Evolutionary conservation across 2,329 filamentous ascomycete genomes (phyloP).

Genomic region (Epichloe glyceriae): DNA sequence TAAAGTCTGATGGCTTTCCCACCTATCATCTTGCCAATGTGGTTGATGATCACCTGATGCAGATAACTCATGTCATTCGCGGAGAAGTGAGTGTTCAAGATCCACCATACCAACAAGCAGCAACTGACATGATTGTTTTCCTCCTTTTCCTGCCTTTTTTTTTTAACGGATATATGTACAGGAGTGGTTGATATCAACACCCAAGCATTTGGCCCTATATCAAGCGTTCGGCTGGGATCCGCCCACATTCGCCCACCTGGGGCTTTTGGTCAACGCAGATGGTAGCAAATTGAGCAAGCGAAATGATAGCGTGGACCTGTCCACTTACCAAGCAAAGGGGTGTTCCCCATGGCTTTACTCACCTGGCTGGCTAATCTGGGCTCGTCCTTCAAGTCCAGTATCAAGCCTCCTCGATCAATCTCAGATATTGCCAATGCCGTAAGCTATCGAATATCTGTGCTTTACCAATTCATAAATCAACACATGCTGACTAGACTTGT

Average conservation of each 20-base stretch:
- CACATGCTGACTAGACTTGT: constrained; percentile 12
- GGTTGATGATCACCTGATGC: constrained; percentile 89
- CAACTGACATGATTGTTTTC: neutral
- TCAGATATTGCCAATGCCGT: constrained; percentile 58
- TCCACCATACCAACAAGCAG: neutral
- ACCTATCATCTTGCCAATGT: constrained; percentile 98
- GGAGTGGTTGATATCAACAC: constrained; percentile 95
- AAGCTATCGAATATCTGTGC: constrained; percentile 14
- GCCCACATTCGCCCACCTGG: constrained; percentile 69
- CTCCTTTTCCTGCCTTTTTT: too few relatives aligned
- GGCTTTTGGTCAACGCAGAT: constrained; percentile 55
- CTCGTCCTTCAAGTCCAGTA: constrained; percentile 18
- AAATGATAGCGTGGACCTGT: constrained; percentile 39
- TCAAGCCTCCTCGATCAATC: constrained; percentile 33
- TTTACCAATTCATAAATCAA: neutral
- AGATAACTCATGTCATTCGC: constrained; percentile 89
- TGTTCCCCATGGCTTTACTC: constrained; percentile 38
- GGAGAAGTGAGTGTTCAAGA: constrained; percentile 47
- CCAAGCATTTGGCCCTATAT: constrained; percentile 59
- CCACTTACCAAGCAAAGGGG: constrained; percentile 34
- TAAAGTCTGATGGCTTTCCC: constrained; percentile 84
- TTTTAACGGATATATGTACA: constrained; percentile 16
- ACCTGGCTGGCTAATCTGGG: constrained; percentile 74
- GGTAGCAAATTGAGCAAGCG: constrained; percentile 79
- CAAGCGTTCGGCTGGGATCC: constrained; percentile 62